A percentile compares a stretch with the other conserved stretches of the same genome.
These are phyloP conservation scores for Lactarius hengduanensis DNA, from an alignment of 768 basidiomycete genomes.

Conservation along the genomic window DNA sequence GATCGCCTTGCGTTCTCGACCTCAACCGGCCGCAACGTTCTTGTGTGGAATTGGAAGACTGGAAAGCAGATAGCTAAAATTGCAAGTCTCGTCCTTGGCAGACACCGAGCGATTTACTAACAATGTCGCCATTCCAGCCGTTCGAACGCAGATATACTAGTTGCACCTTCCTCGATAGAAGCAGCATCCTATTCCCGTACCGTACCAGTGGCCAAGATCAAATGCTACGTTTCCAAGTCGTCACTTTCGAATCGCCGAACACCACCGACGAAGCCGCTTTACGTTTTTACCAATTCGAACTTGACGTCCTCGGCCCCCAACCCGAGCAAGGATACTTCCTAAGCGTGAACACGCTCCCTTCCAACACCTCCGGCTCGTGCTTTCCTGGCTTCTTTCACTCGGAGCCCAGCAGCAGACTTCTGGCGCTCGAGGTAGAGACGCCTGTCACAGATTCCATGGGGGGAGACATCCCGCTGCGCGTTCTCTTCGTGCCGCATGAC, in stretches of 20 bases:
- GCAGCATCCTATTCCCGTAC: not conserved
- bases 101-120: not conserved
- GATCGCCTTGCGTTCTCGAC: not conserved
- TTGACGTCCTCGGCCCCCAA: slow-evolving; percentile 3
- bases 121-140: not conserved
- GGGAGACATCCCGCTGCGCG: slow-evolving; percentile 1
- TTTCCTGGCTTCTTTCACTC: not conserved
- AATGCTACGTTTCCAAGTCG: not conserved
- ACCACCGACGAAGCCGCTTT: not conserved
- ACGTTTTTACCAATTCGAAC: not conserved
- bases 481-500: not conserved
- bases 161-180: slow-evolving; percentile 7
- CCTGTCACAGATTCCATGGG: not conserved
- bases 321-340: not conserved
- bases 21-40: not conserved
- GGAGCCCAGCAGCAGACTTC: not conserved
- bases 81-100: not conserved
- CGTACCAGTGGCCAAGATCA: not conserved
- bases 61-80: slow-evolving; percentile 6
- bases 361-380: not conserved
- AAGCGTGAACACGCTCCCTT: not conserved
- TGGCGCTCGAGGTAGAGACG: not conserved
- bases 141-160: not conserved
- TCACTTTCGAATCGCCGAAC: not conserved
- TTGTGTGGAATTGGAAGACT: slow-evolving; percentile 14